Conservation (phyloP, 1,139 yeast species). For the Lodderomyces pseudojiufengensis region DNA sequence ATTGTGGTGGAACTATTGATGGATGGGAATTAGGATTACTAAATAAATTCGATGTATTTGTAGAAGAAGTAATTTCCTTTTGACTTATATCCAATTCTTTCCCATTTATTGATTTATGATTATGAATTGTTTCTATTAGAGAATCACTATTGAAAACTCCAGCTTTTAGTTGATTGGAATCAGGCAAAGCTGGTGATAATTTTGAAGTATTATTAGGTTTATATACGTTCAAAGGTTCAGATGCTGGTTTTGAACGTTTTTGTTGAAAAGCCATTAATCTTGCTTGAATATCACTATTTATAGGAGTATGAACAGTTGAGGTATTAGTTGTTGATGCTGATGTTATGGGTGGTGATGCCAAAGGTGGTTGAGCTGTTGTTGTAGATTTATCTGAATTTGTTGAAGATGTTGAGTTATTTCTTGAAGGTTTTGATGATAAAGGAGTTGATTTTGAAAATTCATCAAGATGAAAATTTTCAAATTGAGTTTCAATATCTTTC, state of each 20-base stretch:
- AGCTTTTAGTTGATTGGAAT: slow-evolving; percentile 1
- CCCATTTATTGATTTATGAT: background rate
- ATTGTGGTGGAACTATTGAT: slow-evolving; percentile 1
- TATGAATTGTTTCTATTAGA: slow-evolving; percentile 2
- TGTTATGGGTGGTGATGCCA: slow-evolving; percentile 4
- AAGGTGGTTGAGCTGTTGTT: slow-evolving; percentile 4
- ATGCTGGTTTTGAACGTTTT: slow-evolving; percentile 41
- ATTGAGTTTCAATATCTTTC: no score
- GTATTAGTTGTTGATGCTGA: background rate
- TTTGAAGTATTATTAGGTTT: slow-evolving; percentile 8
- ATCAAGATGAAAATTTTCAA: no score
- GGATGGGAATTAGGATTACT: slow-evolving; percentile 2
- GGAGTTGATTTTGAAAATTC: background rate
- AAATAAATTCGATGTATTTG: slow-evolving; percentile 8
- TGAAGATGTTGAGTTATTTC: slow-evolving; percentile 1
- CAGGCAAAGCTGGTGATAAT: slow-evolving; percentile 5
- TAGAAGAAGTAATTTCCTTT: no score
- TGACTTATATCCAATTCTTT: no score
- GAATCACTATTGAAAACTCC: slow-evolving; percentile 6
- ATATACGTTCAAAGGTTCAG: slow-evolving; percentile 10
- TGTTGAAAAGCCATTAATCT: slow-evolving; percentile 72
- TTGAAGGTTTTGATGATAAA: background rate
- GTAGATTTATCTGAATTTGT: background rate
- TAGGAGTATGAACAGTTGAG: slow-evolving; percentile 21
- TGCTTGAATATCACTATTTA: slow-evolving; percentile 70